Conservation (phyloP, 768 basidiomycete species). For the Lyophyllum decastes region DNA sequence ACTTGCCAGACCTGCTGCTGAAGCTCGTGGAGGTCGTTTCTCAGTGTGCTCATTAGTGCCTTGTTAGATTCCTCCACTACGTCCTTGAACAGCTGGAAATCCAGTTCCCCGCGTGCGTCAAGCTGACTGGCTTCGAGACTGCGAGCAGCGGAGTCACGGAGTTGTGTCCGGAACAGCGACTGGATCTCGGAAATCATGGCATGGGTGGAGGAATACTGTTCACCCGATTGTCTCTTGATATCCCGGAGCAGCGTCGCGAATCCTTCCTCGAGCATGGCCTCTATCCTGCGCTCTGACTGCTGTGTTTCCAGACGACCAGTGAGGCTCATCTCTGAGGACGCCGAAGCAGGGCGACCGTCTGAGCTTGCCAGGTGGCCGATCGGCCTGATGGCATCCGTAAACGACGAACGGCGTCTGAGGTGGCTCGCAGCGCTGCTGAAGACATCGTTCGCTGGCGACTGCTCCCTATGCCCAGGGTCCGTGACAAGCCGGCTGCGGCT, state of each 20-base stretch:
- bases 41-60: slow-evolving; percentile 57
- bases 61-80: slow-evolving; percentile 68
- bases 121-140: slow-evolving; percentile 61
- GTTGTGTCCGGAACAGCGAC: slow-evolving; percentile 64
- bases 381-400: slow-evolving; percentile 52
- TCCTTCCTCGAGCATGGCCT: slow-evolving; percentile 69
- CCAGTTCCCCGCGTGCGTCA: slow-evolving; percentile 77
- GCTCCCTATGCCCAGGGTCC: slow-evolving; percentile 46
- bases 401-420: slow-evolving; percentile 54
- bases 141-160: slow-evolving; percentile 61
- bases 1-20: slow-evolving; percentile 41
- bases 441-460: slow-evolving; percentile 35
- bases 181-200: slow-evolving; percentile 67
- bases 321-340: slow-evolving; percentile 47
- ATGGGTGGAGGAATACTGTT: slow-evolving; percentile 47
- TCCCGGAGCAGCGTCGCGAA: slow-evolving; percentile 52
- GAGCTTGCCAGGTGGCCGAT: slow-evolving; percentile 6
- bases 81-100: slow-evolving; percentile 74
- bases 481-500: slow-evolving; percentile 55
- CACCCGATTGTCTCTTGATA: slow-evolving; percentile 26
- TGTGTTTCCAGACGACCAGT: slow-evolving; percentile 60
- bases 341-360: slow-evolving; percentile 43
- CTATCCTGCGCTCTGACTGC: slow-evolving; percentile 61
- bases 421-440: slow-evolving; percentile 35
- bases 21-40: slow-evolving; percentile 58